These are phyloP conservation scores for Mycena rosella DNA, from an alignment of 768 basidiomycete species.

Conservation along the genomic window DNA sequence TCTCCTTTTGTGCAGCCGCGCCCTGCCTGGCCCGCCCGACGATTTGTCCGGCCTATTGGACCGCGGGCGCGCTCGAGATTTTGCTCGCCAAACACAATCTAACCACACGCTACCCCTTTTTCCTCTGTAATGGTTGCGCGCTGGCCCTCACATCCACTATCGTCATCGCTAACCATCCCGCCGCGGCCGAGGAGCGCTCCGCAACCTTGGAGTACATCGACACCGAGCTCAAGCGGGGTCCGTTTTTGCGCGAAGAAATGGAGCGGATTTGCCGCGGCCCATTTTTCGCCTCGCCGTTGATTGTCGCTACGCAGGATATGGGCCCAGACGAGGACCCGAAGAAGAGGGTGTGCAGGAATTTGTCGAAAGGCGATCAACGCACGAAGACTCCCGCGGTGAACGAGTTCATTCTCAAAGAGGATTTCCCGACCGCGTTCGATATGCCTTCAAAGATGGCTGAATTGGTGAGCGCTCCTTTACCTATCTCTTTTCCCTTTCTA, in stretches of 20 bases:
- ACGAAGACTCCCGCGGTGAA: conserved; percentile 32
- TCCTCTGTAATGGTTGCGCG: conserved; percentile 49
- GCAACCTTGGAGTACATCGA: conserved; percentile 29
- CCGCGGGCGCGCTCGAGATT: conserved; percentile 39
- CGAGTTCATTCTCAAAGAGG: conserved; percentile 30
- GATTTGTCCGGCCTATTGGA: conserved; percentile 31
- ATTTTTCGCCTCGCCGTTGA: conserved; percentile 42
- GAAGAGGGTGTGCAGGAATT: conserved; percentile 35
- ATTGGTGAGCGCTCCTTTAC: conserved; percentile 22
- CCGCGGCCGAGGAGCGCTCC: conserved; percentile 16
- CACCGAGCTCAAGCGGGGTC: conserved; percentile 30
- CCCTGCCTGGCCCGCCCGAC: background rate
- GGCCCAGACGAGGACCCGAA: conserved; percentile 30
- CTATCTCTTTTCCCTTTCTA: conserved; percentile 14
- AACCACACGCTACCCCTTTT: conserved; percentile 40
- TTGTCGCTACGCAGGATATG: conserved; percentile 28
- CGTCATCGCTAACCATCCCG: conserved; percentile 30
- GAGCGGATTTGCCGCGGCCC: conserved; percentile 41
- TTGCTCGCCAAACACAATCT: conserved; percentile 42
- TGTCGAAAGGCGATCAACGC: conserved; percentile 30
- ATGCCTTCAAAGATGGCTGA: conserved; percentile 32
- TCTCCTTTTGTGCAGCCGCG: background rate
- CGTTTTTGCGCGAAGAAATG: conserved; percentile 25
- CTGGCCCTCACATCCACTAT: conserved; percentile 12
- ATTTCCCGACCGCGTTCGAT: conserved; percentile 32